phyloP scores from a whole-genome alignment of 805 yeast species.

The Saccharomycopsis vini region DNA sequence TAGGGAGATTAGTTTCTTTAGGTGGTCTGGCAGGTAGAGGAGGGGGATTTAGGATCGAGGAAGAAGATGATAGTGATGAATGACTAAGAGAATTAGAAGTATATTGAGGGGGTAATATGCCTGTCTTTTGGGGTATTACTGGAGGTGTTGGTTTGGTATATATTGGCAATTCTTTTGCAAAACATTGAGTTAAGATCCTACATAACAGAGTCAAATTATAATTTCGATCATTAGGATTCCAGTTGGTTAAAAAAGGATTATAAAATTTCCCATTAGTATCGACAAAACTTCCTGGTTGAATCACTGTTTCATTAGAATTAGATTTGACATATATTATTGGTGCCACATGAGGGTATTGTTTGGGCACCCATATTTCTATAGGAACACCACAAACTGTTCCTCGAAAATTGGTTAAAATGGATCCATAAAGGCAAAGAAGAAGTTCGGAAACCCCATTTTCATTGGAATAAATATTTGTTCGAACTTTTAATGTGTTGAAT shows the following conservation, averaged over 20 bases:
- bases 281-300: conserved; percentile 55
- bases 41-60: conserved; percentile 5
- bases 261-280: conserved; percentile 66
- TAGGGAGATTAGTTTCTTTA: too few relatives aligned
- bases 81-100: conserved; percentile 11
- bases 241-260: conserved; percentile 56
- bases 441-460: conserved; percentile 51
- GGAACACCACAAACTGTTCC: conserved; percentile 38
- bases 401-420: conserved; percentile 29
- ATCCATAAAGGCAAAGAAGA: conserved; percentile 58
- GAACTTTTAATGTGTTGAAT: conserved; percentile 48
- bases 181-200: conserved; percentile 27
- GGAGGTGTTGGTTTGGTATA: conserved; percentile 9
- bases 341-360: conserved; percentile 53
- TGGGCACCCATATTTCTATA: conserved; percentile 69
- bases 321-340: conserved; percentile 63
- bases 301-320: conserved; percentile 33
- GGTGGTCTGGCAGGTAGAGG: conserved; percentile 8
- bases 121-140: conserved; percentile 2
- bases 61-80: too few relatives aligned
- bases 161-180: conserved; percentile 39
- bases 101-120: not conserved
- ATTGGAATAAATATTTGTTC: conserved; percentile 56
- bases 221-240: conserved; percentile 33
- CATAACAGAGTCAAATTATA: conserved; percentile 28